Evolutionary conservation across 2,329 filamentous ascomycete species (phyloP).

Genomic region (Arthrobotrys musiformis): DNA sequence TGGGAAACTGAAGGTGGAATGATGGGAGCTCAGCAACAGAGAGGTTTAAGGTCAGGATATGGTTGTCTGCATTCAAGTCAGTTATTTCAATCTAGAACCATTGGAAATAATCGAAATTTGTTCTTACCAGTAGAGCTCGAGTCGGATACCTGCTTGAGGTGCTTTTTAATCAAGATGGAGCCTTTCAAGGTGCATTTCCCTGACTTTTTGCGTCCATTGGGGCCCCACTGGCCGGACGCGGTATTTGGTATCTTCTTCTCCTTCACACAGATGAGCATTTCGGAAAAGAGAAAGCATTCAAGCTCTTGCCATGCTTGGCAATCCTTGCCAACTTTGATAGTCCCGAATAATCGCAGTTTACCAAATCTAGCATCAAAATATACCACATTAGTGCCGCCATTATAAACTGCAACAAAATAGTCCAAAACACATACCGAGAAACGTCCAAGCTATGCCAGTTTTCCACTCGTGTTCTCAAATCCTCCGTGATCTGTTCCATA

Average conservation of each 20-base stretch:
- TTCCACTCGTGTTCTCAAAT: slow-evolving; percentile 85
- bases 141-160: slow-evolving; percentile 87
- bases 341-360: slow-evolving; percentile 87
- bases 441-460: slow-evolving; percentile 99
- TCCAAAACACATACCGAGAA: slow-evolving; percentile 69
- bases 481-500: slow-evolving; percentile 86
- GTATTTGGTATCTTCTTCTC: slow-evolving; percentile 79
- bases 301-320: slow-evolving; percentile 96
- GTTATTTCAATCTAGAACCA: not conserved
- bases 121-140: slow-evolving; percentile 64
- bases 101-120: not conserved
- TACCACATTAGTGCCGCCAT: not conserved
- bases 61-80: slow-evolving; percentile 71
- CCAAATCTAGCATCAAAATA: slow-evolving; percentile 73
- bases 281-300: slow-evolving; percentile 94
- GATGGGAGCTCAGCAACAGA: slow-evolving; percentile 92
- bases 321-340: slow-evolving; percentile 93
- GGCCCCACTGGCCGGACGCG: slow-evolving; percentile 72
- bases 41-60: slow-evolving; percentile 85
- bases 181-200: slow-evolving; percentile 91
- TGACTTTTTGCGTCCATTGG: slow-evolving; percentile 71
- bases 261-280: slow-evolving; percentile 99
- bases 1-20: slow-evolving; percentile 91
- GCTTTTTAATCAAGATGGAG: slow-evolving; percentile 97
- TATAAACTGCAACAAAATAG: slow-evolving; percentile 59